Conservation (phyloP, 2,329 filamentous ascomycete genomes). For the Phyllosticta citrichinensis region DNA sequence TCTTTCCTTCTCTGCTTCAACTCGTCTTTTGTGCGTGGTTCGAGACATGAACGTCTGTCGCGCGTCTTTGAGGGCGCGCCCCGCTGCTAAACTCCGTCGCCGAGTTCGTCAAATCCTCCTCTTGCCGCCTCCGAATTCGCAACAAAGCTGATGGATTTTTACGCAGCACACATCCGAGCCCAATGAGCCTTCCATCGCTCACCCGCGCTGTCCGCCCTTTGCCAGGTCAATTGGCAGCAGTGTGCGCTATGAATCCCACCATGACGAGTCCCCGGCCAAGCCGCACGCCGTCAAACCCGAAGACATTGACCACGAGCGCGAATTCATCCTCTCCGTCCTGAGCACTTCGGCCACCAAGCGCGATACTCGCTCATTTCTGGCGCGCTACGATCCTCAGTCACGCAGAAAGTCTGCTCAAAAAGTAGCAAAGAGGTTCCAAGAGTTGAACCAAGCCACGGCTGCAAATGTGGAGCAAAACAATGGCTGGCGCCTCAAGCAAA, state of each 20-base stretch:
- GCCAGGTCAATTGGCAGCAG: slow-evolving; percentile 5
- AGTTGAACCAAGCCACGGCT: slow-evolving; percentile 5
- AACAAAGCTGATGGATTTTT: background rate
- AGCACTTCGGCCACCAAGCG: slow-evolving; percentile 85
- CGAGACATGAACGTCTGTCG: slow-evolving; percentile 9
- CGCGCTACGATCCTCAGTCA: slow-evolving; percentile 49
- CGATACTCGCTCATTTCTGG: slow-evolving; percentile 83
- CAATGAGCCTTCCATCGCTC: background rate
- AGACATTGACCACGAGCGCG: slow-evolving; percentile 10
- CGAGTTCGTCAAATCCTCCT: slow-evolving; percentile 1
- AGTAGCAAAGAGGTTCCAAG: slow-evolving; percentile 11
- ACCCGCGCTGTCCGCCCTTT: background rate
- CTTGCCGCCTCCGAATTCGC: slow-evolving; percentile 6
- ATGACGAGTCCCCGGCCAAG: background rate
- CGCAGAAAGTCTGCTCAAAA: slow-evolving; percentile 13
- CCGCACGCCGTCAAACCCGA: background rate
- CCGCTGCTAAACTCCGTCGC: background rate
- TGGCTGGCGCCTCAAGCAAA: slow-evolving; percentile 27
- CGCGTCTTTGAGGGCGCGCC: background rate
- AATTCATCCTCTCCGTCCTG: slow-evolving; percentile 63
- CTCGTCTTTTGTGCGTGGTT: slow-evolving; percentile 4
- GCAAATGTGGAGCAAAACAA: slow-evolving; percentile 21
- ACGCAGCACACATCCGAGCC: background rate
- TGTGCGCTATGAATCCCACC: slow-evolving; percentile 6
- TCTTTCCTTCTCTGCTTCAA: slow-evolving; percentile 4